These are phyloP conservation scores for Tolypocladium sp. DNA, from an alignment of 2,329 filamentous ascomycete genomes.

Conservation along the genomic window DNA sequence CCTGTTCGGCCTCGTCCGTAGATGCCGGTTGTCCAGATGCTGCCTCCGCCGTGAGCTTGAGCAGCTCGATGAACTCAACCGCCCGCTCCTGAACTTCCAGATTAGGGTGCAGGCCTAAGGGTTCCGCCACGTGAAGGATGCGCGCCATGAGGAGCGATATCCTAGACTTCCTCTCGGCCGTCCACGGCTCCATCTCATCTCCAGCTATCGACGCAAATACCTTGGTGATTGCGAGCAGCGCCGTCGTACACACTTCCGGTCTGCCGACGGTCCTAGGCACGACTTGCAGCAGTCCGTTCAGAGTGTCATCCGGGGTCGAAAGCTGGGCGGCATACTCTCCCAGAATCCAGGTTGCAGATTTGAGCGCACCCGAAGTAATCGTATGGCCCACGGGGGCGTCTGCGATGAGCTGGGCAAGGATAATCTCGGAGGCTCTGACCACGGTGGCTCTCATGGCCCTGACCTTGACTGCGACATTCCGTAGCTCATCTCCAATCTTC, in stretches of 20 bases:
- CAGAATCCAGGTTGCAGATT: slow-evolving; percentile 72
- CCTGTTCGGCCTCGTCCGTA: slow-evolving; percentile 43
- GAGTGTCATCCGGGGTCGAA: slow-evolving; percentile 57
- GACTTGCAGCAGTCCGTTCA: slow-evolving; percentile 66
- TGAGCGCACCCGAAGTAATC: slow-evolving; percentile 57
- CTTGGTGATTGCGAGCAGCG: slow-evolving; percentile 79
- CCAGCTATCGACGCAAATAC: slow-evolving; percentile 67
- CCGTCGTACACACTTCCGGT: slow-evolving; percentile 63
- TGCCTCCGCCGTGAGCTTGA: slow-evolving; percentile 81
- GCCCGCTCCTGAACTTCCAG: slow-evolving; percentile 92
- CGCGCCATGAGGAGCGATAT: slow-evolving; percentile 71
- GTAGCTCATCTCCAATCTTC: slow-evolving; percentile 73
- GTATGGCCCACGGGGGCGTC: slow-evolving; percentile 45
- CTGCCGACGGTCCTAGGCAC: slow-evolving; percentile 46
- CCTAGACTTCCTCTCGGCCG: slow-evolving; percentile 60
- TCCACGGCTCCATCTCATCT: slow-evolving; percentile 59
- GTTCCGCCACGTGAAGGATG: slow-evolving; percentile 73
- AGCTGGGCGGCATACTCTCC: slow-evolving; percentile 80
- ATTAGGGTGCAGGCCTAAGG: slow-evolving; percentile 69
- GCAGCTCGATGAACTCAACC: slow-evolving; percentile 83
- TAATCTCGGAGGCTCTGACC: slow-evolving; percentile 73
- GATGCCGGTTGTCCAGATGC: slow-evolving; percentile 55
- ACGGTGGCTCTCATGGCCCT: slow-evolving; percentile 71
- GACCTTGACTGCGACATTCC: slow-evolving; percentile 87
- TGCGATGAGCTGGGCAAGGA: slow-evolving; percentile 50